A percentile compares a stretch with the other conserved stretches of the same genome.
phyloP scores from a whole-genome alignment of 2,329 filamentous ascomycete genomes.

The Tolypocladium ophioglossoides region DNA sequence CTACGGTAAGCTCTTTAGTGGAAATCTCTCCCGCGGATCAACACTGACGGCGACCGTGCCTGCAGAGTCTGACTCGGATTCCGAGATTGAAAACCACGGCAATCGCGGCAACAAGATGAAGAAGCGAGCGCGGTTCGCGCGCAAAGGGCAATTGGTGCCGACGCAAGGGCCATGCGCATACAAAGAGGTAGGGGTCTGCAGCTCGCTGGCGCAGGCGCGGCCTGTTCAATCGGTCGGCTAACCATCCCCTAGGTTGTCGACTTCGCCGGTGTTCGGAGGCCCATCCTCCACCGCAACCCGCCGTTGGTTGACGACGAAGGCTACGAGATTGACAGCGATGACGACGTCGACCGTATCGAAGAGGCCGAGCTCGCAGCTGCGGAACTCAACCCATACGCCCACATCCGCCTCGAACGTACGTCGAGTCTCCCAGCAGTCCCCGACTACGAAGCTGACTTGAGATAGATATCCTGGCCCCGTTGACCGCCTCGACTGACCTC shows the following conservation, averaged over 20 bases:
- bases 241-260: conserved; percentile 49
- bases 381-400: conserved; percentile 64
- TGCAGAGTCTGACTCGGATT: conserved; percentile 69
- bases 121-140: conserved; percentile 61
- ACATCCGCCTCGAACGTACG: conserved; percentile 61
- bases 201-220: conserved; percentile 2
- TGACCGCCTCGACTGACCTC: conserved; percentile 65
- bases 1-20: conserved; percentile 36
- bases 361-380: conserved; percentile 52
- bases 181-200: conserved; percentile 47
- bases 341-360: conserved; percentile 54
- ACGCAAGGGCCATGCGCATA: conserved; percentile 57
- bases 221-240: conserved; percentile 2
- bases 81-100: conserved; percentile 55
- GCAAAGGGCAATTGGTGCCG: conserved; percentile 57
- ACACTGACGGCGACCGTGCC: conserved; percentile 11
- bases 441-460: neutral
- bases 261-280: conserved; percentile 61
- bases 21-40: conserved; percentile 1
- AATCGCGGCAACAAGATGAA: conserved; percentile 75
- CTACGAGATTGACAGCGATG: conserved; percentile 63
- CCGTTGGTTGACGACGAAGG: conserved; percentile 67
- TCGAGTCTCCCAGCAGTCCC: conserved; percentile 6
- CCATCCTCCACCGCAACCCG: conserved; percentile 66
- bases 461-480: conserved; percentile 61